Evolutionary conservation across 2,329 filamentous ascomycete genomes (phyloP).

Genomic region (Trichoderma brevicompactum): DNA sequence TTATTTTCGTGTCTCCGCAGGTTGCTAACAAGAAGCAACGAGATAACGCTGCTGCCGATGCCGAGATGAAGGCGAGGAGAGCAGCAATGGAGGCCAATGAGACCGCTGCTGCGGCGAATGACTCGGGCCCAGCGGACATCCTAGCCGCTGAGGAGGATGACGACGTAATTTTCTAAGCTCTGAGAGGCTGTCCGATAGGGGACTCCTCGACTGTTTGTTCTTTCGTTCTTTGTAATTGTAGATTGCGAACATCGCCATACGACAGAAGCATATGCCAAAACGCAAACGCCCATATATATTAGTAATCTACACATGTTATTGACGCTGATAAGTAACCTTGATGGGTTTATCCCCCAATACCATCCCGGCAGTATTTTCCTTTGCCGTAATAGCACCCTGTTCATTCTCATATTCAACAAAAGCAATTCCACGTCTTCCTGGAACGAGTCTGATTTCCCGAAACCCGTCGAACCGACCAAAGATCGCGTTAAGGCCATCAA

Average conservation of each 20-base stretch:
- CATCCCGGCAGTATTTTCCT: slow-evolving; percentile 90
- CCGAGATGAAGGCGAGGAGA: slow-evolving; percentile 75
- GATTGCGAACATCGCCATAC: background rate
- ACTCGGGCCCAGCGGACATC: slow-evolving; percentile 60
- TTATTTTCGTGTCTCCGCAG: slow-evolving; percentile 35
- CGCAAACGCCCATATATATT: slow-evolving; percentile 15
- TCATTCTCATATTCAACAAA: slow-evolving; percentile 97
- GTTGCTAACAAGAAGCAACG: slow-evolving; percentile 83
- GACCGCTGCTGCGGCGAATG: slow-evolving; percentile 47
- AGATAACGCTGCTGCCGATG: slow-evolving; percentile 72
- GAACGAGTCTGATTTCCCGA: slow-evolving; percentile 87
- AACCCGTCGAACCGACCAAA: slow-evolving; percentile 94
- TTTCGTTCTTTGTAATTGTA: slow-evolving; percentile 13
- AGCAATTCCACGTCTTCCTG: slow-evolving; percentile 83
- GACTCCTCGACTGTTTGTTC: slow-evolving; percentile 18
- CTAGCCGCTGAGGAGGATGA: slow-evolving; percentile 77
- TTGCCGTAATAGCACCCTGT: slow-evolving; percentile 85
- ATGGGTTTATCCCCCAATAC: slow-evolving; percentile 76
- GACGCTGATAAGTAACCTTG: slow-evolving; percentile 95
- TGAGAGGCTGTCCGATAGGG: background rate
- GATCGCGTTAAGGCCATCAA: slow-evolving; percentile 76
- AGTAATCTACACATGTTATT: slow-evolving; percentile 53
- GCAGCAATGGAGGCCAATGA: slow-evolving; percentile 49
- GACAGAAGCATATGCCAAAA: slow-evolving; percentile 6
- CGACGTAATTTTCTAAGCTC: slow-evolving; percentile 81